Percentiles rank a stretch among this genome's conserved stretches.
phyloP scores from a whole-genome alignment of 768 basidiomycete genomes.

The Russula emetica region DNA sequence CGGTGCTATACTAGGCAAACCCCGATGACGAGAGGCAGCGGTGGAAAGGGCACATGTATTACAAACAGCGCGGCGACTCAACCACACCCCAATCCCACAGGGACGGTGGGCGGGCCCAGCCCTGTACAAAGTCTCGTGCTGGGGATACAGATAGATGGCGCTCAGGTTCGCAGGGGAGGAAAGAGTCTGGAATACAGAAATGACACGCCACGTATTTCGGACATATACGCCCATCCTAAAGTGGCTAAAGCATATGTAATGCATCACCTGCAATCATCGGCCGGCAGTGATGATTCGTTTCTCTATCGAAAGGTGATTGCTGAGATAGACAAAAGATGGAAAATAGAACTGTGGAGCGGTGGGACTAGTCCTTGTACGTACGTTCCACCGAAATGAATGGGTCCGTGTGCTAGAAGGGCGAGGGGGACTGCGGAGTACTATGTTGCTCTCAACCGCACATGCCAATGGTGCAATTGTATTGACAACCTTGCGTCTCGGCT shows the following conservation, averaged over 20 bases:
- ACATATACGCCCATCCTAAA: background rate
- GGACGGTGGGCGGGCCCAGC: background rate
- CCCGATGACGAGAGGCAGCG: background rate
- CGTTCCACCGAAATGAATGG: background rate
- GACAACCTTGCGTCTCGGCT: background rate
- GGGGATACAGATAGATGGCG: background rate
- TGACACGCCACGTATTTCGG: background rate
- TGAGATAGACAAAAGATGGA: background rate
- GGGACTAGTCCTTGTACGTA: slow-evolving; percentile 4
- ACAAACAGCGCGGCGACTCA: background rate
- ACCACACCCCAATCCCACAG: background rate
- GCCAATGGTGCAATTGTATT: background rate
- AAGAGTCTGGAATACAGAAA: background rate
- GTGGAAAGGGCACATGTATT: background rate
- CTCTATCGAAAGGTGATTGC: slow-evolving; percentile 2
- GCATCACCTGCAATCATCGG: background rate
- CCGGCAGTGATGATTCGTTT: background rate
- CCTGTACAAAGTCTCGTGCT: background rate
- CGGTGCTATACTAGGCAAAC: background rate
- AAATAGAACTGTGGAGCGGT: background rate
- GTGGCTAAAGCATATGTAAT: background rate
- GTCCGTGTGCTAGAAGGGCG: background rate
- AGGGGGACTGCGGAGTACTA: too few species aligned
- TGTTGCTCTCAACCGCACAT: background rate
- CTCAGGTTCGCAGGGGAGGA: background rate